Evolutionary conservation across 768 basidiomycete species (phyloP), one percentile per base, ranked within the genome.

Genomic region (Auricularia sp.): DNA sequence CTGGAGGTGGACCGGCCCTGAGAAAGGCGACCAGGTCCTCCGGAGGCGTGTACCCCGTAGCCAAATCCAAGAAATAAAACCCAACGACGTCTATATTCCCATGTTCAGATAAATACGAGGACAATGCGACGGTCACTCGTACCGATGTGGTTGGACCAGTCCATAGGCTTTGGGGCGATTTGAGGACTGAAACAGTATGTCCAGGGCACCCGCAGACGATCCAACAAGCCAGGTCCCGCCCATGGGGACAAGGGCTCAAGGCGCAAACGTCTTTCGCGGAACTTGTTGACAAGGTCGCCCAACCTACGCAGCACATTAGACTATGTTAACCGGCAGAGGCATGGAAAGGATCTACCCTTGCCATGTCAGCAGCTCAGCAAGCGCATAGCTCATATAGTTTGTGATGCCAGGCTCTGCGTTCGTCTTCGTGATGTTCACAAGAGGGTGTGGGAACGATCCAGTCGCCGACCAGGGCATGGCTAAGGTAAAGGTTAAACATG

Each of bases 91-190:
- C 85, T 85, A 61, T 10, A 16, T n/a, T 42, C 59, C 54, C 43
- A 11, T 14, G 58, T 33, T 14, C 18, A 18, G 14, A 18, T 8
- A 36, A 35, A 74, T 42, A 14, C 39, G 8, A 42, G 39, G 12
- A 42, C 12, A 14, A 14, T 7, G 4, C 39, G 39, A 42, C 39
- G 39, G 0, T 14, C 7, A 42, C 8, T 14, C 39, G 51, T 63
- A 84, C 84, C 84, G 44, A 85, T 85, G 69, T 84, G 74, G 63
- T 80, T 81, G 66, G 79, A 83, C 86, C 86, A 87, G 71, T 87
- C 86, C 16, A 74, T 67, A 0, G 86, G 85, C 68, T 84, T 84
- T 0, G 83, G 83, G 0, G 86, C 81, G 23, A 87, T 67, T 0
- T 80, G 75, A 4, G 81, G 79, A 56, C 81, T 83, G 79, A 86